Evolutionary conservation across 306 rosid genomes (phyloP).

Genomic region (Vachellia collinsii): DNA sequence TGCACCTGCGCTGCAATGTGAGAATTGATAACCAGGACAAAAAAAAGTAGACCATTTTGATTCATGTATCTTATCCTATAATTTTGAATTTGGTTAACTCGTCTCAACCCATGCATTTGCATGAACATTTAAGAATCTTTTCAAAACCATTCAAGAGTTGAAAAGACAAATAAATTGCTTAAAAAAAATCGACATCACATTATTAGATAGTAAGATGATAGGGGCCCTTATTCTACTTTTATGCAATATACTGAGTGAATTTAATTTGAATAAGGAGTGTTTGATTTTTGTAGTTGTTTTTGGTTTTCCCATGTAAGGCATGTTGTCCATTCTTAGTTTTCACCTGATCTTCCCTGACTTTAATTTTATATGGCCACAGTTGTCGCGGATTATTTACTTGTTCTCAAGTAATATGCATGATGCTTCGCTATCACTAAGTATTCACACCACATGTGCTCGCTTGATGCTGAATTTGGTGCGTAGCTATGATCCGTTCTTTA

Average conservation of each 20-base stretch:
- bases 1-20: background rate
- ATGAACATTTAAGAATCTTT: background rate
- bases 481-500: conserved; percentile 40
- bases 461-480: conserved; percentile 97
- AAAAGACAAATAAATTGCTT: background rate
- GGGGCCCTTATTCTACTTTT: background rate
- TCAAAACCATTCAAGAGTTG: background rate
- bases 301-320: background rate
- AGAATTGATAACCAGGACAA: background rate
- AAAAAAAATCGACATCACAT: background rate
- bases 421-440: conserved; percentile 92
- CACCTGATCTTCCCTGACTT: conserved; percentile 25
- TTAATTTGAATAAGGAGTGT: background rate
- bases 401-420: conserved; percentile 99
- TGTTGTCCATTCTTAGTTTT: background rate
- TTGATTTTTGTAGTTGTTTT: background rate
- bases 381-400: conserved; percentile 93
- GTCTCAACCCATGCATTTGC: background rate
- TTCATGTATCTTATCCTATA: background rate
- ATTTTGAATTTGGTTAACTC: background rate
- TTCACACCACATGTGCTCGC: conserved; percentile 98
- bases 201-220: background rate
- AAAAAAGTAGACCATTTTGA: background rate
- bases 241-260: background rate
- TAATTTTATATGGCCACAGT: conserved; percentile 61